phyloP scores from a whole-genome alignment of 2,329 filamentous ascomycete species.

The Beauveria rudraprayagi region DNA sequence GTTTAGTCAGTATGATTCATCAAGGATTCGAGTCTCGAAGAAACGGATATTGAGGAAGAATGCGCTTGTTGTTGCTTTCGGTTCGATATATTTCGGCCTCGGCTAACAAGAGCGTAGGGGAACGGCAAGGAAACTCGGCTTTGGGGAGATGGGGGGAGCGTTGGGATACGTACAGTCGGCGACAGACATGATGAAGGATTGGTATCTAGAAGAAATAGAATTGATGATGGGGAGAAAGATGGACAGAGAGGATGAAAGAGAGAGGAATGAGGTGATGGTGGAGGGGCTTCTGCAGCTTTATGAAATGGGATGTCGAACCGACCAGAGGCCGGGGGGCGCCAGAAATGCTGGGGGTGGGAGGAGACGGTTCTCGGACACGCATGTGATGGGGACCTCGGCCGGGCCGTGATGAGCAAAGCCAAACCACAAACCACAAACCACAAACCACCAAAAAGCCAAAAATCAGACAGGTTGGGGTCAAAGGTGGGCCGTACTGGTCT shows the following conservation, averaged over 20 bases:
- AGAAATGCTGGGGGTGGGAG: neutral
- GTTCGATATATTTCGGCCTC: neutral
- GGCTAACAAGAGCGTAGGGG: neutral
- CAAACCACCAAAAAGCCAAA: neutral
- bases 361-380: conserved; percentile 13
- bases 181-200: conserved; percentile 11
- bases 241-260: neutral
- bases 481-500: neutral
- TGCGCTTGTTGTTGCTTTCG: neutral
- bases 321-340: neutral
- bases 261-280: neutral
- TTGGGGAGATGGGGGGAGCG: neutral
- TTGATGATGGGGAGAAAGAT: neutral
- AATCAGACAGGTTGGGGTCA: neutral
- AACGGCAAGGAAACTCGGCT: neutral
- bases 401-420: conserved; percentile 13
- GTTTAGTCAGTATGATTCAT: neutral
- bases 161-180: conserved; percentile 9
- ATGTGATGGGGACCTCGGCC: conserved; percentile 28
- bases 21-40: neutral
- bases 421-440: neutral
- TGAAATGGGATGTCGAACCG: neutral
- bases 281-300: conserved; percentile 7
- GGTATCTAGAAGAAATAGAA: neutral
- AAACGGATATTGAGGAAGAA: neutral